phyloP scores from a whole-genome alignment of 768 basidiomycete genomes.

The Tricholoma sp. region DNA sequence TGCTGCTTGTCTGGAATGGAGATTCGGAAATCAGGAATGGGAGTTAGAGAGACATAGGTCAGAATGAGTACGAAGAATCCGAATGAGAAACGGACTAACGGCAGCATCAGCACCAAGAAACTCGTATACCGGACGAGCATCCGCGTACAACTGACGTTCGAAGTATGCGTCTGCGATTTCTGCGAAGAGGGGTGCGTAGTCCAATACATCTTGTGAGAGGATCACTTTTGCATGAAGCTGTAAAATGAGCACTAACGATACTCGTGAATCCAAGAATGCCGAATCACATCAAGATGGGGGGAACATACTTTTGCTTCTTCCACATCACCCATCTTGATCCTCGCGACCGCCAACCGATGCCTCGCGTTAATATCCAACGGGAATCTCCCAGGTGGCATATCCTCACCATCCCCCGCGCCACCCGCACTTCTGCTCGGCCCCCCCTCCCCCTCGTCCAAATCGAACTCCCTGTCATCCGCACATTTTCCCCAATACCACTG shows the following conservation, averaged over 20 bases:
- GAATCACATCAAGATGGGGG: neutral
- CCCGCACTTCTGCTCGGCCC: constrained; percentile 18
- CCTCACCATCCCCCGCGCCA: constrained; percentile 36
- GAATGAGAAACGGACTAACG: constrained; percentile 35
- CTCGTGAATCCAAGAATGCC: neutral
- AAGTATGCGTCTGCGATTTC: constrained; percentile 87
- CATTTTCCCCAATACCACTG: constrained; percentile 78
- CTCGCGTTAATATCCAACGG: constrained; percentile 72
- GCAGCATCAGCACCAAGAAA: constrained; percentile 67
- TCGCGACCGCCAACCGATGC: constrained; percentile 76
- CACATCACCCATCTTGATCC: constrained; percentile 73
- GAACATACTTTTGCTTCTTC: constrained; percentile 74
- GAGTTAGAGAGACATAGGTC: too few species aligned
- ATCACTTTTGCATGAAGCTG: constrained; percentile 78
- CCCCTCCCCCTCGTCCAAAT: constrained; percentile 33
- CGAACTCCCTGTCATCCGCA: constrained; percentile 89
- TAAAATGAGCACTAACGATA: neutral
- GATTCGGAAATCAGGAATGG: neutral
- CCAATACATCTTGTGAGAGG: constrained; percentile 61
- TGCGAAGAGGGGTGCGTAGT: constrained; percentile 73
- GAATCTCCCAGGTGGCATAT: constrained; percentile 52
- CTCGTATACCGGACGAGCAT: constrained; percentile 79
- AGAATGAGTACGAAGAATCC: neutral
- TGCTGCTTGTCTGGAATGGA: constrained; percentile 56
- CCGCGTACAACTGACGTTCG: constrained; percentile 66